These are phyloP conservation scores for Huntiella abstrusa DNA, from an alignment of 2,329 filamentous ascomycete genomes.

Conservation along the genomic window DNA sequence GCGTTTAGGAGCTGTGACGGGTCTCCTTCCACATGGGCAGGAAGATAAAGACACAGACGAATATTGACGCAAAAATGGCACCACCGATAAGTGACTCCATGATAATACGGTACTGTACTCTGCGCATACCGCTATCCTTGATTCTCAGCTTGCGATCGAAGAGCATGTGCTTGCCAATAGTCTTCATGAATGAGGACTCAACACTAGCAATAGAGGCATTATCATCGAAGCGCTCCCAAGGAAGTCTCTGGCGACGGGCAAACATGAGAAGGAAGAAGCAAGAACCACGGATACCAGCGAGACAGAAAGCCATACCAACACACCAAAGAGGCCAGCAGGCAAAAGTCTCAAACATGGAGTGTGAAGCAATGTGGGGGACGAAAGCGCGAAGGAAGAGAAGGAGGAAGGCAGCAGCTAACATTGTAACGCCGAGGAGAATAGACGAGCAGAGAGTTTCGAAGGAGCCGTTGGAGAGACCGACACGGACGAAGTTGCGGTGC, in stretches of 20 bases:
- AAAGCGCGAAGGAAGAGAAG: constrained; percentile 23
- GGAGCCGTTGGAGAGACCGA: constrained; percentile 33
- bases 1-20: constrained; percentile 7
- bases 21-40: constrained; percentile 25
- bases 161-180: constrained; percentile 24
- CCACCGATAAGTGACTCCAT: constrained; percentile 23
- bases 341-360: constrained; percentile 24
- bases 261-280: constrained; percentile 30
- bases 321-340: constrained; percentile 28
- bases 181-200: constrained; percentile 15
- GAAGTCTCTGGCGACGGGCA: constrained; percentile 25
- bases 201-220: constrained; percentile 14
- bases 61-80: constrained; percentile 19
- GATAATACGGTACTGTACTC: constrained; percentile 26
- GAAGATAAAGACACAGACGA: constrained; percentile 24
- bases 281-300: constrained; percentile 26
- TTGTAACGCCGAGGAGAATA: constrained; percentile 24
- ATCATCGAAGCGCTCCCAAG: constrained; percentile 30
- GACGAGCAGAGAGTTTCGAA: constrained; percentile 30
- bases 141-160: constrained; percentile 28
- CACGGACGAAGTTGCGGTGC: constrained; percentile 30
- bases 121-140: constrained; percentile 24
- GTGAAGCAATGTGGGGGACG: constrained; percentile 19
- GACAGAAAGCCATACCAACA: constrained; percentile 23
- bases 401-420: constrained; percentile 22